A percentile compares a stretch with the other conserved stretches of the same genome.
Evolutionary conservation across 768 basidiomycete genomes (phyloP).

Genomic region (Mycena vitilis): DNA sequence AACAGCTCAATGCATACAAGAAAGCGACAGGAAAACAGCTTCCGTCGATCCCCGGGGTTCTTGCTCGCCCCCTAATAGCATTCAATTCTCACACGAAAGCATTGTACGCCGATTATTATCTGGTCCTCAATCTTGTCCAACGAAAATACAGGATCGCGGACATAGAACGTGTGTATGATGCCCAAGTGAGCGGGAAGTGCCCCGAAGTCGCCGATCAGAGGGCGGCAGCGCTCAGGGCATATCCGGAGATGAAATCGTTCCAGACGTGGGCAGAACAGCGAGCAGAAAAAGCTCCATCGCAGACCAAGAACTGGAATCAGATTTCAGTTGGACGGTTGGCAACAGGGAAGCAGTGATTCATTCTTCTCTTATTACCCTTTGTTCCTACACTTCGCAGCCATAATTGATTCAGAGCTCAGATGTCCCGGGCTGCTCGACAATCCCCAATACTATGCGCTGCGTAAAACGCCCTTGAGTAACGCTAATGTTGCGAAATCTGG

Average conservation of each 20-base stretch:
- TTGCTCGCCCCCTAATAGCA: slow-evolving; percentile 41
- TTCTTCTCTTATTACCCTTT: no score
- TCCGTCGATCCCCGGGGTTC: slow-evolving; percentile 44
- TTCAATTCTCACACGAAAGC: slow-evolving; percentile 45
- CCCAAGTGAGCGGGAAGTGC: slow-evolving; percentile 31
- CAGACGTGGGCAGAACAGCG: slow-evolving; percentile 42
- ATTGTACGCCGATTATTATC: slow-evolving; percentile 47
- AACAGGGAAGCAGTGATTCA: slow-evolving; percentile 41
- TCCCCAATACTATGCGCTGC: no score
- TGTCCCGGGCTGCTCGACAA: no score
- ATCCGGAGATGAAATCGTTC: slow-evolving; percentile 45
- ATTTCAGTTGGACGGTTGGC: slow-evolving; percentile 39
- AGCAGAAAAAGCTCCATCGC: background rate
- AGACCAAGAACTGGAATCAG: slow-evolving; percentile 43
- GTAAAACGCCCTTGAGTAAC: no score
- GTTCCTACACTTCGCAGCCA: no score
- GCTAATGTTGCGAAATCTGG: no score
- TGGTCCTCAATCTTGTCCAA: background rate
- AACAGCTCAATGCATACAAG: slow-evolving; percentile 39
- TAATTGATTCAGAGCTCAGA: no score
- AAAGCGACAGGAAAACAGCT: slow-evolving; percentile 40
- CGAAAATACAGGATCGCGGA: slow-evolving; percentile 39
- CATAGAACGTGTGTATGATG: slow-evolving; percentile 43
- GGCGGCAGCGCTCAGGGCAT: slow-evolving; percentile 36
- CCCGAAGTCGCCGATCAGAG: slow-evolving; percentile 40